Evolutionary conservation across 2,329 filamentous ascomycete genomes (phyloP).

Genomic region (Monosporascus cannonballus): DNA sequence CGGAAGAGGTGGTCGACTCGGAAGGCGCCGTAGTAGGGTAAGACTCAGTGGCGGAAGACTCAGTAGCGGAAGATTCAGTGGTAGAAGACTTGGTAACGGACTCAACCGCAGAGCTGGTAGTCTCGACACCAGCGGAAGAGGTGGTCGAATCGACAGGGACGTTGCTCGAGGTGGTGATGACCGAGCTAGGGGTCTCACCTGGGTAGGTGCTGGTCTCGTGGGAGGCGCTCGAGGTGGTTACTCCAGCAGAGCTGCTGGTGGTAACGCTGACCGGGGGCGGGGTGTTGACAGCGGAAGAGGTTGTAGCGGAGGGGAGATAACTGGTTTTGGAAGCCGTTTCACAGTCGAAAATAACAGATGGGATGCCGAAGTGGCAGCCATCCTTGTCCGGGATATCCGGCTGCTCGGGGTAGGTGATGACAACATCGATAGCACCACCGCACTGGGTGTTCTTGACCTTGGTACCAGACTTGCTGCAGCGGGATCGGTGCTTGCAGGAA

Average conservation of each 20-base stretch:
- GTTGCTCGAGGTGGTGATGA: conserved; percentile 8
- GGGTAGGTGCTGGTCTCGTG: conserved; percentile 4
- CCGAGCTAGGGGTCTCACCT: conserved; percentile 3
- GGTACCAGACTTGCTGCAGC: conserved; percentile 62
- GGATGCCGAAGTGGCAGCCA: conserved; percentile 65
- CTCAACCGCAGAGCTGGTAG: conserved; percentile 3
- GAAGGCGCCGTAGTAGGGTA: conserved; percentile 4
- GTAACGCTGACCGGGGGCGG: conserved; percentile 10
- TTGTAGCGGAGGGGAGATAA: conserved; percentile 5
- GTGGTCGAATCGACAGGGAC: conserved; percentile 11
- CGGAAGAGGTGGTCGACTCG: conserved; percentile 7
- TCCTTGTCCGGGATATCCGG: conserved; percentile 46
- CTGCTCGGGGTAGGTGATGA: conserved; percentile 60
- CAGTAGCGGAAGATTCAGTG: conserved; percentile 3
- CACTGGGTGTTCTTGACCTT: conserved; percentile 80
- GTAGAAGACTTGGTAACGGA: conserved; percentile 7
- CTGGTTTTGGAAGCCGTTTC: conserved; percentile 27
- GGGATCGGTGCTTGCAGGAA: conserved; percentile 69
- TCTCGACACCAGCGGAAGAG: conserved; percentile 2
- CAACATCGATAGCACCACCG: conserved; percentile 80
- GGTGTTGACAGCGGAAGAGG: conserved; percentile 15
- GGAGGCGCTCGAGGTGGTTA: conserved; percentile 13
- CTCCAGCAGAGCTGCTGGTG: conserved; percentile 9
- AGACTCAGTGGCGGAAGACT: conserved; percentile 14
- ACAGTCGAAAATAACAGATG: conserved; percentile 73